phyloP scores from a whole-genome alignment of 2,329 filamentous ascomycete species.

The Fusarium chuoi region DNA sequence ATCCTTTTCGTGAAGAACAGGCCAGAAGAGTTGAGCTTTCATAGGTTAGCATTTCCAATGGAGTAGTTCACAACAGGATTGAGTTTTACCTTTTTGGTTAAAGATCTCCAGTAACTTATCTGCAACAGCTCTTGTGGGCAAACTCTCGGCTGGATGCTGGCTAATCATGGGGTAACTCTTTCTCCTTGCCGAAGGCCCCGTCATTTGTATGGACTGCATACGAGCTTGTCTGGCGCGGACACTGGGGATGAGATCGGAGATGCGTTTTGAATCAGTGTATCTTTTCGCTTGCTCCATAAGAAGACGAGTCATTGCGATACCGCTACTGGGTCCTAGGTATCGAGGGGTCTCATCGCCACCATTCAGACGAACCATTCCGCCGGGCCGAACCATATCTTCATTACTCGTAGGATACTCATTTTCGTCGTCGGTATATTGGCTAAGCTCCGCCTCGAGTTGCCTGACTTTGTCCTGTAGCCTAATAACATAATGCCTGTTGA shows the following conservation, averaged over 20 bases:
- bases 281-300: conserved; percentile 97
- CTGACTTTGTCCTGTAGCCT: conserved; percentile 89
- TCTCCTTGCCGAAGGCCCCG: conserved; percentile 67
- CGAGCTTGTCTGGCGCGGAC: conserved; percentile 65
- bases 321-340: conserved; percentile 92
- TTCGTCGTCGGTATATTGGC: conserved; percentile 81
- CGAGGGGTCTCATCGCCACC: conserved; percentile 87
- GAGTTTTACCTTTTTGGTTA: conserved; percentile 77
- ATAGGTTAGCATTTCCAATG: conserved; percentile 20
- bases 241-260: conserved; percentile 90
- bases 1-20: conserved; percentile 84
- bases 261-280: conserved; percentile 89
- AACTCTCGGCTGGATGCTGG: conserved; percentile 77
- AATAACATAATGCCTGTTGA: conserved; percentile 92
- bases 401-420: conserved; percentile 74
- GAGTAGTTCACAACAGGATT: background rate
- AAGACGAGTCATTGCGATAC: conserved; percentile 92
- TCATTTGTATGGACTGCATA: conserved; percentile 69
- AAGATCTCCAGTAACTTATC: conserved; percentile 87
- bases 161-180: conserved; percentile 94
- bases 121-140: conserved; percentile 79
- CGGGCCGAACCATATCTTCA: conserved; percentile 87
- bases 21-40: conserved; percentile 86
- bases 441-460: conserved; percentile 82
- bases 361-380: conserved; percentile 84